Base-by-base conservation (phyloP, 768 basidiomycete species). In the Stropharia rugosoannulata region DNA sequence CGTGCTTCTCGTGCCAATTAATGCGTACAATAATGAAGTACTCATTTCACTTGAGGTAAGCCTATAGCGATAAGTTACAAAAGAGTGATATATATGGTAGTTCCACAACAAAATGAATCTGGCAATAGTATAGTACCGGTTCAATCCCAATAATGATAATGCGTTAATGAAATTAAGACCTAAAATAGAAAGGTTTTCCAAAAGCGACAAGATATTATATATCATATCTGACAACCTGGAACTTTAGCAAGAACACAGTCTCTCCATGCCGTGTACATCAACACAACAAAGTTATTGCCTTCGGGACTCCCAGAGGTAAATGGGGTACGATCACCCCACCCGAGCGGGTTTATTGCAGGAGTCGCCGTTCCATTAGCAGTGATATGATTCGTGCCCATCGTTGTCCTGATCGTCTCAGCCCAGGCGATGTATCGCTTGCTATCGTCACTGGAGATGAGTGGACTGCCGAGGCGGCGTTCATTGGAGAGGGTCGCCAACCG, bases 201-300 rank as follows among this genome's bases (percentile, higher is more conserved):
- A 32, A 32, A 2, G 29, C 29, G 29, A 22, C 22, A 1, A 22
- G 22, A 7, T 32, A 10, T 10, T 10, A 10, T 2, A 32, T 32
- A 32, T 10, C 9, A 32, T 32, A 32, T 7, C 3, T 10, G 29
- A 57, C 62, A 62, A n/a, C 62, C 62, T 4, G 39, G 48, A 10
- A 63, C 55, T 2, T 57, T 62, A 11, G 57, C 59, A 22, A 53
- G 39, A 22, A 75, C 66, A 38, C 74, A 76, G 50, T 75, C 75
- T 49, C 75, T 62, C 73, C 73, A 76, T 3, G 73, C 74, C 1
- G 73, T 62, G 55, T 74, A 75, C 66, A 75, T 54, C 58, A 75
- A 41, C 16, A 72, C 70, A 0, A 71, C 72, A 53, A 76, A 74
- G 43, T 65, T 67, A 38, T 76, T 65, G 0, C 73, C 75, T 51